Percentiles rank a stretch among this genome's conserved stretches.
Evolutionary conservation across 306 rosid genomes (phyloP).

Genomic region (Ochetophila trinervis): DNA sequence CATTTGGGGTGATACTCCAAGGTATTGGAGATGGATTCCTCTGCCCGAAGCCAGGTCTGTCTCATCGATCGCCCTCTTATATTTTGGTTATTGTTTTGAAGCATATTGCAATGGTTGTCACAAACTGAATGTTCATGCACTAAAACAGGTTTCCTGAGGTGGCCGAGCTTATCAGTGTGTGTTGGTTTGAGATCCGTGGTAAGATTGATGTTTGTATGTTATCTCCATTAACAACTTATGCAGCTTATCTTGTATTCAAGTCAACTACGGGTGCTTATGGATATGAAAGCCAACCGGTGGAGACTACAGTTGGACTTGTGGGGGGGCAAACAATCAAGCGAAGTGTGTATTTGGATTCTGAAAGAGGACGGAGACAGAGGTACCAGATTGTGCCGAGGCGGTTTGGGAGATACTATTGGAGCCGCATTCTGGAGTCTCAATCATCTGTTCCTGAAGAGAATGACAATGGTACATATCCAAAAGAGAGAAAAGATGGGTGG

Average conservation of each 20-base stretch:
- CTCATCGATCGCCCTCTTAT: background rate
- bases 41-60: conserved; percentile 42
- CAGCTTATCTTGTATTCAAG: conserved; percentile 64
- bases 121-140: background rate
- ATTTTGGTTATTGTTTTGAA: background rate
- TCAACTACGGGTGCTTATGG: conserved; percentile 30
- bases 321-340: conserved; percentile 26
- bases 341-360: conserved; percentile 36
- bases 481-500: conserved; percentile 56
- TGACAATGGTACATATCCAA: conserved; percentile 20
- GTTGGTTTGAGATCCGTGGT: conserved; percentile 77
- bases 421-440: conserved; percentile 11
- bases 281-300: conserved; percentile 45
- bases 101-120: background rate
- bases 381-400: conserved; percentile 39
- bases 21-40: conserved; percentile 62
- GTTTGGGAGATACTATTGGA: conserved; percentile 15
- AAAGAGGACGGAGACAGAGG: conserved; percentile 10
- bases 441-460: background rate
- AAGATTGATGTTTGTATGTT: conserved; percentile 35
- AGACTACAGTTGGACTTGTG: conserved; percentile 42
- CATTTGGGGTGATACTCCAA: conserved; percentile 61
- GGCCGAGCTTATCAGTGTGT: conserved; percentile 55
- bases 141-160: conserved; percentile 59
- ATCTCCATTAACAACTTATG: conserved; percentile 47